Conservation (phyloP, 257 asterid species). For the Ilex aquifolium region DNA sequence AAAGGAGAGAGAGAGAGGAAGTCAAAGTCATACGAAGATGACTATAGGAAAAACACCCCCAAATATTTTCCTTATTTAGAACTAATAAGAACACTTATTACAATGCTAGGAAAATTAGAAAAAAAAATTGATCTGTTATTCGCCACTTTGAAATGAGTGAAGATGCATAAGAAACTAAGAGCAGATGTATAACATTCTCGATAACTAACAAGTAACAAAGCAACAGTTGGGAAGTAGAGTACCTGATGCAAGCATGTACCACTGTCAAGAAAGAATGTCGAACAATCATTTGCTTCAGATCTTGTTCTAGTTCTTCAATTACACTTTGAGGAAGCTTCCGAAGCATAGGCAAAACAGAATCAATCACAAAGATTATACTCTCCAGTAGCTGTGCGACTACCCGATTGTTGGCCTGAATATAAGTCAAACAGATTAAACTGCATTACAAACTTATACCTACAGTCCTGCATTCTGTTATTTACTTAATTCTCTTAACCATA, state of each 20-base stretch:
- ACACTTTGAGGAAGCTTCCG: conserved; percentile 80
- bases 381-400: conserved; percentile 87
- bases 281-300: conserved; percentile 95
- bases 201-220: conserved; percentile 6
- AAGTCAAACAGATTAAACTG: conserved; percentile 18
- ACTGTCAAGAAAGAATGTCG: conserved; percentile 96
- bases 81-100: too few species aligned
- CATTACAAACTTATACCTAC: conserved; percentile 2
- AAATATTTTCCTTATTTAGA: too few species aligned
- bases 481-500: conserved; percentile 1
- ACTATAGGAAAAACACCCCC: too few species aligned
- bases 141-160: too few species aligned
- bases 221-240: conserved; percentile 21
- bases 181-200: background rate
- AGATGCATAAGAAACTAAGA: too few species aligned
- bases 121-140: too few species aligned
- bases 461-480: conserved; percentile 7
- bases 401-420: conserved; percentile 74
- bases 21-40: too few species aligned
- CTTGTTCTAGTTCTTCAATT: conserved; percentile 89
- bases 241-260: conserved; percentile 98
- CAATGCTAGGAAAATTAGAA: too few species aligned
- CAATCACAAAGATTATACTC: conserved; percentile 85
- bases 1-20: too few species aligned
- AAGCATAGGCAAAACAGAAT: conserved; percentile 84